A percentile compares a stretch with the other conserved stretches of the same genome.
These are phyloP conservation scores for Thinopyrum elongatum DNA, from an alignment of 176 grass and related monocot genomes.

Conservation along the genomic window DNA sequence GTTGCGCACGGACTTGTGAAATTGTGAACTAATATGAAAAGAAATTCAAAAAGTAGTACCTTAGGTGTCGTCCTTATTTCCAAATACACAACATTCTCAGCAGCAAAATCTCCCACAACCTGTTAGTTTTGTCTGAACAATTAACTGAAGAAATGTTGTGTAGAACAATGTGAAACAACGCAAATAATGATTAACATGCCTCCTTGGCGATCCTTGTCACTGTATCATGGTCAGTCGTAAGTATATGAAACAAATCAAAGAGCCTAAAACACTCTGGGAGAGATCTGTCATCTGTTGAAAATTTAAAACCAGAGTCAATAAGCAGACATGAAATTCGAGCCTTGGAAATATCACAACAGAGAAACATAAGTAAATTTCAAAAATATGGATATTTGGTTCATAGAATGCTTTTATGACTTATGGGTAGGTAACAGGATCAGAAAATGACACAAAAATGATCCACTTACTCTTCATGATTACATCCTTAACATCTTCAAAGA, in stretches of 20 bases:
- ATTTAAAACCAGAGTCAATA: background rate
- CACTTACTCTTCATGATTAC: constrained; percentile 87
- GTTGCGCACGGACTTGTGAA: background rate
- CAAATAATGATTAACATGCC: constrained; percentile 35
- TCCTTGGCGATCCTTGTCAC: constrained; percentile 92
- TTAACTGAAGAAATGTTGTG: constrained; percentile 9
- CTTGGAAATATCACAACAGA: background rate
- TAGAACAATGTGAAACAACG: background rate
- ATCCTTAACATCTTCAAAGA: constrained; percentile 74
- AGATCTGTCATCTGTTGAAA: constrained; percentile 71
- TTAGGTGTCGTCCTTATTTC: constrained; percentile 98
- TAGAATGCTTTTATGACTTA: background rate
- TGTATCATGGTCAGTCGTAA: constrained; percentile 86
- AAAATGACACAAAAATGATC: background rate
- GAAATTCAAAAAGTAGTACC: constrained; percentile 34
- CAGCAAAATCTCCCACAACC: constrained; percentile 93
- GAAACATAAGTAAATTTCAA: background rate
- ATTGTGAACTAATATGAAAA: background rate
- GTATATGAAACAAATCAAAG: constrained; percentile 89
- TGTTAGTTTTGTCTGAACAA: constrained; percentile 23
- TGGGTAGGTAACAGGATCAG: background rate
- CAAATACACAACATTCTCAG: constrained; percentile 92
- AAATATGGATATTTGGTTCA: background rate
- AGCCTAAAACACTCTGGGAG: constrained; percentile 81
- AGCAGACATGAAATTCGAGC: background rate